Conservation (phyloP, 805 yeast genomes). For the Zygosaccharomyces gambellarensis region DNA sequence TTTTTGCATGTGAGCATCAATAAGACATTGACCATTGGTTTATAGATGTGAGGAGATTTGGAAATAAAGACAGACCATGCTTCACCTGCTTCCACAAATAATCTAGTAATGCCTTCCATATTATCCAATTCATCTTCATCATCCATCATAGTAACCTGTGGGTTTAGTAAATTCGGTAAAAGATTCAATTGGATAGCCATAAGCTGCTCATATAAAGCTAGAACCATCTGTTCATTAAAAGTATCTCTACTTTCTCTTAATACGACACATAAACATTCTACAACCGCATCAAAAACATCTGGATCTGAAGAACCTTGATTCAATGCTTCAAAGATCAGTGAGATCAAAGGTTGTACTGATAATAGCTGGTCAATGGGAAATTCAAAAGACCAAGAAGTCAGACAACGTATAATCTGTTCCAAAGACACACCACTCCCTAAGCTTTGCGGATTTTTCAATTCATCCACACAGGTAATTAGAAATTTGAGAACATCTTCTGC, state of each 20-base stretch:
- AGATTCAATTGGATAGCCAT: constrained; percentile 54
- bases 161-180: constrained; percentile 33
- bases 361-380: constrained; percentile 70
- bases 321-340: constrained; percentile 61
- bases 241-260: constrained; percentile 78
- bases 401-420: constrained; percentile 57
- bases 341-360: constrained; percentile 56
- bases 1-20: constrained; percentile 67
- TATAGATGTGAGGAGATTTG: constrained; percentile 61
- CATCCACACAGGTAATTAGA: constrained; percentile 44
- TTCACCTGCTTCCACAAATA: constrained; percentile 90
- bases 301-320: constrained; percentile 34
- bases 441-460: constrained; percentile 31
- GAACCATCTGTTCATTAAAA: constrained; percentile 55
- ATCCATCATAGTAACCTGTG: constrained; percentile 7
- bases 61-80: constrained; percentile 89
- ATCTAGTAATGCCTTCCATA: constrained; percentile 63
- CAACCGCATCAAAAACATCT: constrained; percentile 68
- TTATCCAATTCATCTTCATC: constrained; percentile 56
- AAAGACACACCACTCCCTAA: constrained; percentile 22
- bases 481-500: constrained; percentile 64
- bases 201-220: constrained; percentile 64
- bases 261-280: constrained; percentile 81
- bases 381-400: constrained; percentile 89
- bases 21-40: constrained; percentile 67